Base-by-base conservation (phyloP, 1,284 basidiomycete genomes). In the Singerocomus rubriflavus region DNA sequence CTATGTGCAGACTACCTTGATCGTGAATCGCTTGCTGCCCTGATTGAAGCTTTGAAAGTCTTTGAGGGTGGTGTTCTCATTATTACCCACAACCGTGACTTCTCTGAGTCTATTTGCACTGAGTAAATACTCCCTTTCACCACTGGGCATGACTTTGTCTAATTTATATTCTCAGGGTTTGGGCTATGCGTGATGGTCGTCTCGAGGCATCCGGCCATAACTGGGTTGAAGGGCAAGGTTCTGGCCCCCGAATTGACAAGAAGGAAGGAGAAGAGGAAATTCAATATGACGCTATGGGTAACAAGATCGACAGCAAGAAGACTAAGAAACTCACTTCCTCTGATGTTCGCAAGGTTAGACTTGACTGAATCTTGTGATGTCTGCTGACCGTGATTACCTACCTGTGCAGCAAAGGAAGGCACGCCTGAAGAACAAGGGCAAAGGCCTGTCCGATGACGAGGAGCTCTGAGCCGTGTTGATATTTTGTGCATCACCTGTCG, bases 221-320 rank as follows among this genome's bases (percentile, higher is more conserved):
- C 81, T 96, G 92, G 92, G 93, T 97, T 65, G 96, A 99, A 75
- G 94, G 94, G 48, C 95, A 99, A 73, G 94, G 94, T 51, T 80
- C 90, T 32, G 94, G 94, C 44, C 72, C 88, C 37, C 84, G 93
- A 52, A 97, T 97, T 62, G 94, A 96, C 81, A 91, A 93, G 82
- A 83, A 82, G 67, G 85, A 79, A 5, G 86, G 81, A 37, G 91
- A 92, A 59, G 93, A 95, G 55, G 91, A 95, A 52, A 91, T 84
- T 43, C 74, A 82, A 65, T 97, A 89, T 71, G 94, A 98, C 71
- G 95, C 95, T 32, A 89, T 97, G 83, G 93, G 94, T 55, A 96
- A 97, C 88, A 95, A 94, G 82, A 80, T 96, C 61, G 91, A 89
- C 57, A 73, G 50, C 59, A 88, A 84, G 72, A 94, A 95, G 83